Conservation (phyloP, 148 eudicot species). For the Agrostemma githago region DNA sequence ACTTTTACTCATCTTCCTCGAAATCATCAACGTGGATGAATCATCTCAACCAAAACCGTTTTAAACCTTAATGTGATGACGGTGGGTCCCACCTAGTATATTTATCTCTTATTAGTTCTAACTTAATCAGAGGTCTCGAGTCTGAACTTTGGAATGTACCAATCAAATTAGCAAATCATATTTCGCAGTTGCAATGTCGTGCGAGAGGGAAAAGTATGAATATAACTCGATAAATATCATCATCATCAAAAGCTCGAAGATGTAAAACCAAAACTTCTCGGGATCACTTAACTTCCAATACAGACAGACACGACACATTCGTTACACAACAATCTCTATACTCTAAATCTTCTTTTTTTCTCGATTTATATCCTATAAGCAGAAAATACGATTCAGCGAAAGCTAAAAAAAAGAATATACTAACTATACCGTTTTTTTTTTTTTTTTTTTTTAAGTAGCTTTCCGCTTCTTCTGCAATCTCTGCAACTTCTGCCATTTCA, state of each 20-base stretch:
- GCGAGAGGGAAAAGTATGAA: too few relatives aligned
- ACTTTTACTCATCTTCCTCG: not conserved
- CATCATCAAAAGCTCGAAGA: too few relatives aligned
- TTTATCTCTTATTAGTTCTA: too few relatives aligned
- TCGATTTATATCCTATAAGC: slow-evolving; percentile 3
- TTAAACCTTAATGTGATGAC: too few relatives aligned
- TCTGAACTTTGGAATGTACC: too few relatives aligned
- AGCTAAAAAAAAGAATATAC: slow-evolving; percentile 4
- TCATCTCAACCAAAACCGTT: too few relatives aligned
- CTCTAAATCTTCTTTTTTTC: slow-evolving; percentile 5
- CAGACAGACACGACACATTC: not conserved
- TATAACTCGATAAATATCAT: too few relatives aligned
- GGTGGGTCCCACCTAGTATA: too few relatives aligned
- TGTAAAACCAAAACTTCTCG: slow-evolving; percentile 16
- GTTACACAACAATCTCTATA: slow-evolving; percentile 27
- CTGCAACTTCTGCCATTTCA: slow-evolving; percentile 80
- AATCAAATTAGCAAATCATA: too few relatives aligned
- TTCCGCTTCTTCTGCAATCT: slow-evolving; percentile 71
- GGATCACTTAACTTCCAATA: slow-evolving; percentile 10
- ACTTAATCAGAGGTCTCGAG: too few relatives aligned
- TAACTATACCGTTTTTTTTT: slow-evolving; percentile 5
- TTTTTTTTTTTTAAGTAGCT: slow-evolving; percentile 32
- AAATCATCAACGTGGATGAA: too few relatives aligned
- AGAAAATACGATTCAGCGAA: not conserved
- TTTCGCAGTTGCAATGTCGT: too few relatives aligned